phyloP scores from a whole-genome alignment of 768 basidiomycete species.

The Coprinopsis cinerea region DNA sequence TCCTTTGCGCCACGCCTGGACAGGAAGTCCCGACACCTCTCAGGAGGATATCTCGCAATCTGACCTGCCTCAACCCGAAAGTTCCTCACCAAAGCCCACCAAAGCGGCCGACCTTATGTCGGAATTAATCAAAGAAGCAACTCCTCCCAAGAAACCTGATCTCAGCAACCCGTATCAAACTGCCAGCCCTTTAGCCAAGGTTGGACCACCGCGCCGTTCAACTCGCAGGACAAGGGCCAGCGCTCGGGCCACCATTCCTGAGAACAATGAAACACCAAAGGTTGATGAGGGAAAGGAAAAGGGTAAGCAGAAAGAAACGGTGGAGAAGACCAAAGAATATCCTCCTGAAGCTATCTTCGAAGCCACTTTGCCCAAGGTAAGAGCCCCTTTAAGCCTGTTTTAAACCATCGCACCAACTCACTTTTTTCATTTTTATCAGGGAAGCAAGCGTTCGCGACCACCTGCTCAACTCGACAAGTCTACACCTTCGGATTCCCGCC shows the following conservation, averaged over 20 bases:
- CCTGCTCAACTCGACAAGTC: constrained; percentile 48
- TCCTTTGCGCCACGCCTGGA: constrained; percentile 73
- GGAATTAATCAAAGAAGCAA: constrained; percentile 7
- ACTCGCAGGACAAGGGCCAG: constrained; percentile 39
- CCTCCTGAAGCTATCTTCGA: constrained; percentile 70
- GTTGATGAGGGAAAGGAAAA: constrained; percentile 16
- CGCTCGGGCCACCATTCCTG: constrained; percentile 31
- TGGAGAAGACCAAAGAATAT: constrained; percentile 23
- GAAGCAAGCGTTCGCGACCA: constrained; percentile 73
- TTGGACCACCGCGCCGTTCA: constrained; percentile 36
- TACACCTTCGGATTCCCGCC: constrained; percentile 6
- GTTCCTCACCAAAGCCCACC: constrained; percentile 6
- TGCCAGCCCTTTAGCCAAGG: constrained; percentile 55
- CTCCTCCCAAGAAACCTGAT: constrained; percentile 31
- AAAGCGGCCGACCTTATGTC: constrained; percentile 7
- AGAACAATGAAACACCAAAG: constrained; percentile 20
- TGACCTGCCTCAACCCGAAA: constrained; percentile 9
- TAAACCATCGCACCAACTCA: not conserved
- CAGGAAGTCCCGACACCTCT: constrained; percentile 34
- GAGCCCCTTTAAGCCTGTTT: constrained; percentile 16
- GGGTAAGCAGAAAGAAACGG: constrained; percentile 23
- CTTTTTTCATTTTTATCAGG: constrained; percentile 38
- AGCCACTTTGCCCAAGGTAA: constrained; percentile 69
- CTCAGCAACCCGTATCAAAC: constrained; percentile 76
- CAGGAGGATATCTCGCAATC: constrained; percentile 12